These are phyloP conservation scores for Lactarius deliciosus DNA, from an alignment of 768 basidiomycete species.

Conservation along the genomic window DNA sequence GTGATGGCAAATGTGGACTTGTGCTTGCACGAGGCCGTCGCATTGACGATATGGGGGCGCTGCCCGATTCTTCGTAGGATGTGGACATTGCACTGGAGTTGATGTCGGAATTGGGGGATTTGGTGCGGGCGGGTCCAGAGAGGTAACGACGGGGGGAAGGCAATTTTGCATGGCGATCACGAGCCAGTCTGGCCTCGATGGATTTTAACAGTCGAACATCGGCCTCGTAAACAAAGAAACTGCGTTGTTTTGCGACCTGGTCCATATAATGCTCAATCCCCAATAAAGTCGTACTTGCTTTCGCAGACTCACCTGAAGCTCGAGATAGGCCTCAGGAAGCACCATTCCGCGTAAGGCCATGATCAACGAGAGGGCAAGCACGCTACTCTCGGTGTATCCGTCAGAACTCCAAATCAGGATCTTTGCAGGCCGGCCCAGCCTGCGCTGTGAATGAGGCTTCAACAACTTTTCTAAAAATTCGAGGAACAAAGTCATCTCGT, in stretches of 20 bases:
- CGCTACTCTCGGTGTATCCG: constrained; percentile 90
- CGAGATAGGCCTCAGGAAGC: constrained; percentile 89
- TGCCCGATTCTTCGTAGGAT: constrained; percentile 31
- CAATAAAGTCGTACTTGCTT: constrained; percentile 16
- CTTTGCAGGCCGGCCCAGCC: constrained; percentile 53
- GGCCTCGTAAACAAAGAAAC: constrained; percentile 88
- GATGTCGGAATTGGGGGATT: constrained; percentile 15
- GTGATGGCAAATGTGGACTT: constrained; percentile 61
- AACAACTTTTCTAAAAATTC: constrained; percentile 68
- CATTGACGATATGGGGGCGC: constrained; percentile 19
- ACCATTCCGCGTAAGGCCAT: constrained; percentile 70
- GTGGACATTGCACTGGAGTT: constrained; percentile 35
- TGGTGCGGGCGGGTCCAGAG: constrained; percentile 8
- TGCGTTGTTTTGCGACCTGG: constrained; percentile 61
- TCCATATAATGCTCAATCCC: background rate
- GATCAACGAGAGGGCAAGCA: constrained; percentile 81
- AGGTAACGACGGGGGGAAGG: constrained; percentile 23
- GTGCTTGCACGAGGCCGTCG: constrained; percentile 69
- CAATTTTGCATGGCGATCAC: constrained; percentile 31
- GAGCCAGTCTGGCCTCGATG: constrained; percentile 56
- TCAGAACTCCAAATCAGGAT: constrained; percentile 81
- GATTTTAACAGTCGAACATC: constrained; percentile 73
- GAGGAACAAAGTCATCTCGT: constrained; percentile 59
- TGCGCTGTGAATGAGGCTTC: constrained; percentile 41
- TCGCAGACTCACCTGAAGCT: constrained; percentile 58